Evolutionary conservation across 2,329 filamentous ascomycete genomes (phyloP).

Genomic region (Epicoccum sorghinum): DNA sequence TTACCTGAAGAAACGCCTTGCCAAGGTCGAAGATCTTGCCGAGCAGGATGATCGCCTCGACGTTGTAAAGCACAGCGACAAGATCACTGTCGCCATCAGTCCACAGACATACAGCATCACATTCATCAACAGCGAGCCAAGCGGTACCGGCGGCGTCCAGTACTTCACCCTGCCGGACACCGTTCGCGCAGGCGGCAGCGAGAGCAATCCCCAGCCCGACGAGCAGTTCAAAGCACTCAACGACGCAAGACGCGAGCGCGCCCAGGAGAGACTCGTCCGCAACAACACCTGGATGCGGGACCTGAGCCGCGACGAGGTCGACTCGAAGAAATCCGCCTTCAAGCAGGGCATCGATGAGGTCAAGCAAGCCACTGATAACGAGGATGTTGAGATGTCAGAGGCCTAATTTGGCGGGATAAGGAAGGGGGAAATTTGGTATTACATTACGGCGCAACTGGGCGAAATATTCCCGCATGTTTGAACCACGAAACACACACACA

Average conservation of each 20-base stretch:
- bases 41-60: constrained; percentile 40
- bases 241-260: constrained; percentile 43
- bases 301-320: constrained; percentile 54
- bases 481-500: not conserved
- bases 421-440: too few relatives aligned
- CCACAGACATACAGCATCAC: constrained; percentile 52
- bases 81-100: constrained; percentile 53
- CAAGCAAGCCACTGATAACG: constrained; percentile 23
- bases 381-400: constrained; percentile 45
- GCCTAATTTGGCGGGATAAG: constrained; percentile 10
- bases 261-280: constrained; percentile 51
- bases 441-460: too few relatives aligned
- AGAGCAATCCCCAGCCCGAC: constrained; percentile 41
- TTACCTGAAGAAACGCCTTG: constrained; percentile 50
- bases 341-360: constrained; percentile 39
- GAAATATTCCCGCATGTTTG: not conserved
- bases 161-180: constrained; percentile 49
- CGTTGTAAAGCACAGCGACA: constrained; percentile 46
- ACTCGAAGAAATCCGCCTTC: constrained; percentile 49
- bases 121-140: constrained; percentile 50
- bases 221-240: constrained; percentile 40
- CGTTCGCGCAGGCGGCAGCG: constrained; percentile 43
- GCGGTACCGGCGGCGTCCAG: constrained; percentile 44
- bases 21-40: constrained; percentile 42
- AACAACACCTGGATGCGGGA: constrained; percentile 57